phyloP scores from a whole-genome alignment of 1,139 yeast genomes.

The Yamadazyma blattariae region DNA sequence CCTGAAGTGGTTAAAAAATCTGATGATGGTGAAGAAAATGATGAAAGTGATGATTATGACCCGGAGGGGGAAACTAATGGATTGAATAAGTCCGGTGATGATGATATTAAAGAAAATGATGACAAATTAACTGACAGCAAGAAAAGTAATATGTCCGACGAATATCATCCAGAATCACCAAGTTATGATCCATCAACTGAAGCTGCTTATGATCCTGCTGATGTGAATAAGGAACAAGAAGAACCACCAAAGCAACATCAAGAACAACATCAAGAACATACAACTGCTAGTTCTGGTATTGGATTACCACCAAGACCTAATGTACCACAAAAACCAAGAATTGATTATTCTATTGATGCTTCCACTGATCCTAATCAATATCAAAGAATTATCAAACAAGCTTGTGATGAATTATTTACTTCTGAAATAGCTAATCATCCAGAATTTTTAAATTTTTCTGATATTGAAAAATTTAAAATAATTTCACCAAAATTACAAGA shows the following conservation, averaged over 20 bases:
- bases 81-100: neutral
- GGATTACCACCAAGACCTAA: constrained; percentile 9
- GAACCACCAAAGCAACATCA: neutral
- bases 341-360: constrained; percentile 8
- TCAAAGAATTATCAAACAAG: constrained; percentile 22
- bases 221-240: neutral
- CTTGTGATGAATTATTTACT: constrained; percentile 34
- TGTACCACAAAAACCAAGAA: constrained; percentile 23
- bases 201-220: constrained; percentile 6
- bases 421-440: constrained; percentile 33
- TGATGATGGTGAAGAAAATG: neutral
- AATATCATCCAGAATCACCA: constrained; percentile 3
- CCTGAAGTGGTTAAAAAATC: neutral
- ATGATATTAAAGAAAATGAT: neutral
- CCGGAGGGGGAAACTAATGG: neutral
- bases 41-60: constrained; percentile 4
- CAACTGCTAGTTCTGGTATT: neutral
- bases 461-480: constrained; percentile 31
- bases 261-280: neutral
- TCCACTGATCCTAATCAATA: constrained; percentile 9
- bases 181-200: neutral
- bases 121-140: too few relatives aligned
- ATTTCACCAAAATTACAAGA: constrained; percentile 28
- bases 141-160: neutral
- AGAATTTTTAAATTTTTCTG: constrained; percentile 26